Conservation (phyloP, 1,284 basidiomycete species). For the Polyporus tsugae region DNA sequence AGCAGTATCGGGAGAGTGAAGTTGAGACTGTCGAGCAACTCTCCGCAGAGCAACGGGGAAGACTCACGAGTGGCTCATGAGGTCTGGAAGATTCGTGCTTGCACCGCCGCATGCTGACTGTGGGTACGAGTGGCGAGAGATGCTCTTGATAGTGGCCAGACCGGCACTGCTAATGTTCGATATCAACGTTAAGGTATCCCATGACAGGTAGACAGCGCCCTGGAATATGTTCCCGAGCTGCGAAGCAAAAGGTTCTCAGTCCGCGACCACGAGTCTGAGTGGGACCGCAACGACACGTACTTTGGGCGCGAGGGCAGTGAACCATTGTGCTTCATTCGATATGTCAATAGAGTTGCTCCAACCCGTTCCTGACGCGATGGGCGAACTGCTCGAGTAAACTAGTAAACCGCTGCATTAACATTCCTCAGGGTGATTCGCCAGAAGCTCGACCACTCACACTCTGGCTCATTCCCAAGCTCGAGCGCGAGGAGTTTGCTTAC, state of each 20-base stretch:
- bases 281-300: constrained; percentile 32
- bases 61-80: constrained; percentile 53
- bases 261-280: neutral
- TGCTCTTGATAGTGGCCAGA: constrained; percentile 45
- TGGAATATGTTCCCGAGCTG: constrained; percentile 51
- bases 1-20: neutral
- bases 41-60: neutral
- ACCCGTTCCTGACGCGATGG: constrained; percentile 40
- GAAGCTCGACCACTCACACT: constrained; percentile 41
- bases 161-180: constrained; percentile 45
- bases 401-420: neutral
- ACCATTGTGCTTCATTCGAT: constrained; percentile 48
- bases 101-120: constrained; percentile 54
- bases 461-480: constrained; percentile 56
- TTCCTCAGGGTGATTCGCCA: neutral
- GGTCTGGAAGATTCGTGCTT: constrained; percentile 47
- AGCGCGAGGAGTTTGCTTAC: constrained; percentile 49
- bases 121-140: constrained; percentile 54
- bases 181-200: constrained; percentile 48
- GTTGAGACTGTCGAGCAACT: neutral
- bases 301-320: constrained; percentile 44
- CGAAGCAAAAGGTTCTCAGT: constrained; percentile 2
- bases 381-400: constrained; percentile 44
- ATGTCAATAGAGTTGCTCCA: constrained; percentile 48
- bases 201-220: constrained; percentile 52